Conservation (phyloP, 805 yeast species). For the Cyberlindnera mississippiensis region DNA sequence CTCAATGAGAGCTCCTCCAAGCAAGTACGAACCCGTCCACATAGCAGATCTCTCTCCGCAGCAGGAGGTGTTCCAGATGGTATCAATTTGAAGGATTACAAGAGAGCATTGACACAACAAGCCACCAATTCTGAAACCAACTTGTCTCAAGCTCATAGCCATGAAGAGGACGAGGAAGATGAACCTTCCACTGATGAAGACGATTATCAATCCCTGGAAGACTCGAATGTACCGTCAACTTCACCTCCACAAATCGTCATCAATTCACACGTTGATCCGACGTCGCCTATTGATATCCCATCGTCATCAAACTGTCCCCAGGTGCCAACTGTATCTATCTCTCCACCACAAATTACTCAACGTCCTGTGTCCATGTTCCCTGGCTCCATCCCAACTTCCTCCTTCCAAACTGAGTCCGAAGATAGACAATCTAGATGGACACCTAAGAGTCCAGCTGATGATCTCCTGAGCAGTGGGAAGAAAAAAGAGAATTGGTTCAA, state of each 20-base stretch:
- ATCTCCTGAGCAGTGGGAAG: constrained; percentile 19
- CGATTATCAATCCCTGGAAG: constrained; percentile 1
- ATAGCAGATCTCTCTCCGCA: constrained; percentile 42
- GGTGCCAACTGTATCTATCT: constrained; percentile 2
- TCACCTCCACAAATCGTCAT: neutral
- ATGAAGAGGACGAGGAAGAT: constrained; percentile 13
- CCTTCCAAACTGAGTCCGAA: constrained; percentile 7
- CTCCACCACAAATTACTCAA: neutral
- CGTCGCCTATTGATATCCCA: constrained; percentile 14
- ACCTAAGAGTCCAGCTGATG: constrained; percentile 7
- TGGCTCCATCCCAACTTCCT: constrained; percentile 10
- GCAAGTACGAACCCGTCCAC: constrained; percentile 26
- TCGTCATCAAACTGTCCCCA: neutral
- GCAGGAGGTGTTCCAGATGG: constrained; percentile 41
- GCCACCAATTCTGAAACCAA: constrained; percentile 9
- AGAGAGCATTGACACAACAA: constrained; percentile 8
- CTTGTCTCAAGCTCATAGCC: constrained; percentile 5
- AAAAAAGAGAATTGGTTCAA: constrained; percentile 39
- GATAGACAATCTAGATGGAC: constrained; percentile 32
- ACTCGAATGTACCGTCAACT: neutral
- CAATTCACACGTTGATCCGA: too few relatives aligned
- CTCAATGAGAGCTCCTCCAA: constrained; percentile 12
- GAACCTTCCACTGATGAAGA: constrained; percentile 9
- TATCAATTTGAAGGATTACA: constrained; percentile 17
- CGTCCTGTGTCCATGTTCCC: constrained; percentile 25